Evolutionary conservation across 495 filamentous ascomycete genomes (phyloP).

Genomic region (Penicillium paradoxum): DNA sequence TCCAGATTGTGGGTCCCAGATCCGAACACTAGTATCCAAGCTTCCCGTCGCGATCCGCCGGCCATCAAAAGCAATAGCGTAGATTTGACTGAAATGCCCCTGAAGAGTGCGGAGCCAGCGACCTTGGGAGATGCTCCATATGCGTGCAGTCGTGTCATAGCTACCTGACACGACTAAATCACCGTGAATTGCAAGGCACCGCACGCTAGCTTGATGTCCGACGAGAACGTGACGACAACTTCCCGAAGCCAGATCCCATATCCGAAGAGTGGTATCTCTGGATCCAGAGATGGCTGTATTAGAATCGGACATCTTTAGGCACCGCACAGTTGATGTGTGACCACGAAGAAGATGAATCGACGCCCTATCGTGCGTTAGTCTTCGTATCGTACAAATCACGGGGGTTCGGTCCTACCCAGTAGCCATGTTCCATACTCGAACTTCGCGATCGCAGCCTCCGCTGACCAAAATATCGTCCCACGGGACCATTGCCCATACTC

Average conservation of each 20-base stretch:
- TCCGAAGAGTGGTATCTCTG: constrained; percentile 85
- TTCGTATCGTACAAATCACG: neutral
- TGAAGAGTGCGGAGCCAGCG: constrained; percentile 80
- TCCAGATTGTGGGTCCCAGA: constrained; percentile 91
- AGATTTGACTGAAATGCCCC: constrained; percentile 99
- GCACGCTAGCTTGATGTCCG: constrained; percentile 93
- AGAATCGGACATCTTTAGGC: constrained; percentile 92
- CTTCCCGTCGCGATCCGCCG: constrained; percentile 91
- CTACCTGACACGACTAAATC: constrained; percentile 94
- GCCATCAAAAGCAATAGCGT: constrained; percentile 96
- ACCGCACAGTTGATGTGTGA: constrained; percentile 94
- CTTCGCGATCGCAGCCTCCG: constrained; percentile 94
- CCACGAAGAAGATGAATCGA: constrained; percentile 82
- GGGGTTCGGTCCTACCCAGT: constrained; percentile 66
- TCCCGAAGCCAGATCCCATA: constrained; percentile 89
- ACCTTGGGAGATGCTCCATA: constrained; percentile 95
- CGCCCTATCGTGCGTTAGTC: constrained; percentile 38
- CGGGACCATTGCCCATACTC: constrained; percentile 99
- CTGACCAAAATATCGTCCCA: constrained; percentile 95
- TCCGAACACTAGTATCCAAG: constrained; percentile 91
- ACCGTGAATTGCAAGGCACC: constrained; percentile 92
- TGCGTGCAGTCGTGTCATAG: constrained; percentile 93
- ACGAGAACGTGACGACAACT: constrained; percentile 87
- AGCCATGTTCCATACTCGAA: constrained; percentile 94
- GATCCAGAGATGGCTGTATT: constrained; percentile 95